Base-by-base conservation (phyloP, 2,329 filamentous ascomycete species). In the Fusarium miscanthi region DNA sequence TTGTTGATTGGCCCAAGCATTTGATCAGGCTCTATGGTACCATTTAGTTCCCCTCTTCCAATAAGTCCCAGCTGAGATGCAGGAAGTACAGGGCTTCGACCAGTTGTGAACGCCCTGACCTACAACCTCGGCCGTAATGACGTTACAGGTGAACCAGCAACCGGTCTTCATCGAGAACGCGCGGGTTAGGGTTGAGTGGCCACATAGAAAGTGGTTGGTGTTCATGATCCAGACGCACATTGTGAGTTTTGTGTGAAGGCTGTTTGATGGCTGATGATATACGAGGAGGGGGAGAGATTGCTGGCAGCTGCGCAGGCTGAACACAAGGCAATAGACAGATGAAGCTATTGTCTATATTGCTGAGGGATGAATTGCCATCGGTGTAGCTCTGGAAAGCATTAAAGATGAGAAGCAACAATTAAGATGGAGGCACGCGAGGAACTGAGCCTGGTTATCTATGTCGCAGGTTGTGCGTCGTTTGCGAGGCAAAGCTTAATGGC, bases 191-290 rank as follows among this genome's bases (percentile, higher is more conserved):
- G 11, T 49, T 38, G 54, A 30, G 13, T 58, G 54, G 2, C 42
- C 54, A 27, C 54, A 58, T 6, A 58, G 31, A 27, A 37, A 58
- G 25, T 58, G 40, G 31, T 58, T 37, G 2, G 54, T 49, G 19
- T 58, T 48, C 54, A 58, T 35, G 16, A 58, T 30, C 54, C 54
- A 58, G 31, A 49, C 41, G 5, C 54, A 58, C 54, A 58, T 58
- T n/a, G 9, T 33, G 17, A n/a, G n/a, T 6, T n/a, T 5, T 6
- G 5, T 5, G 8, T 14, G 6, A 3, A 5, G 6, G 11, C 21
- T 30, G 12, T 11, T 5, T 3, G n/a, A 10, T 10, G 30, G 10
- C 3, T n/a, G 25, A 5, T 30, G 19, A 14, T 3, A n/a, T 25
- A 8, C 33, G 21, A 12, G 45, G 6, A 17, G 13, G 8, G 25